A percentile compares a stretch with the other conserved stretches of the same genome.
These are phyloP conservation scores for Sporobolomyces phaffii DNA, from an alignment of 768 basidiomycete genomes.

Conservation along the genomic window DNA sequence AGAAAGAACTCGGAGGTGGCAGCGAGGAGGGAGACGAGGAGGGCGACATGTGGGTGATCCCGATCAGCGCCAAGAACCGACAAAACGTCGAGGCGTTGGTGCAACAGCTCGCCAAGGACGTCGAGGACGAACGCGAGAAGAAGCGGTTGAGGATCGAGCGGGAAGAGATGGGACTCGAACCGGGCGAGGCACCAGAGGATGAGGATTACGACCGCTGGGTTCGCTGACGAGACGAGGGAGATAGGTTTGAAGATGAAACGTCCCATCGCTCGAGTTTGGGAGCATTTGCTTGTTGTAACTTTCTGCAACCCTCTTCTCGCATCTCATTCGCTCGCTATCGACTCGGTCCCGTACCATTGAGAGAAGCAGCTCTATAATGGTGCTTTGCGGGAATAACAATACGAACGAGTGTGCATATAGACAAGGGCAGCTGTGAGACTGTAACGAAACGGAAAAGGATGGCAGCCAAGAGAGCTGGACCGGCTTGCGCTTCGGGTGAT, in stretches of 20 bases:
- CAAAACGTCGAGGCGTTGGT: slow-evolving; percentile 73
- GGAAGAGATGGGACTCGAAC: slow-evolving; percentile 53
- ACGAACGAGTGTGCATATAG: too few relatives aligned
- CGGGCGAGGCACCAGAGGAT: slow-evolving; percentile 30
- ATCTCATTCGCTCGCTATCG: too few relatives aligned
- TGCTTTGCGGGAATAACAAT: too few relatives aligned
- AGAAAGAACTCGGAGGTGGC: not conserved
- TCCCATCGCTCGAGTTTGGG: too few relatives aligned
- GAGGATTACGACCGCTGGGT: not conserved
- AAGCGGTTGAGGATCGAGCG: slow-evolving; percentile 66
- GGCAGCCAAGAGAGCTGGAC: too few relatives aligned
- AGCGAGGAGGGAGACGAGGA: slow-evolving; percentile 53
- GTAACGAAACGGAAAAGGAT: too few relatives aligned
- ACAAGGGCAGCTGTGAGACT: too few relatives aligned
- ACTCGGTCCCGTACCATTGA: too few relatives aligned
- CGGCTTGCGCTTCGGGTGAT: not conserved
- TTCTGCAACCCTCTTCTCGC: not conserved
- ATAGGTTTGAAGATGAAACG: too few relatives aligned
- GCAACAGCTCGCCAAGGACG: slow-evolving; percentile 61
- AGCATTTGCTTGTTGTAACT: slow-evolving; percentile 12
- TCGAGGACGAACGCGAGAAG: slow-evolving; percentile 69
- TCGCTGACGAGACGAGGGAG: not conserved
- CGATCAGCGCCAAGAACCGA: slow-evolving; percentile 76
- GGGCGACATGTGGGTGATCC: slow-evolving; percentile 54
- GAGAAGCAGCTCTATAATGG: too few relatives aligned